Evolutionary conservation across 352 stramenopile genomes (phyloP).

Genomic region (Phytopythium delawarense): DNA sequence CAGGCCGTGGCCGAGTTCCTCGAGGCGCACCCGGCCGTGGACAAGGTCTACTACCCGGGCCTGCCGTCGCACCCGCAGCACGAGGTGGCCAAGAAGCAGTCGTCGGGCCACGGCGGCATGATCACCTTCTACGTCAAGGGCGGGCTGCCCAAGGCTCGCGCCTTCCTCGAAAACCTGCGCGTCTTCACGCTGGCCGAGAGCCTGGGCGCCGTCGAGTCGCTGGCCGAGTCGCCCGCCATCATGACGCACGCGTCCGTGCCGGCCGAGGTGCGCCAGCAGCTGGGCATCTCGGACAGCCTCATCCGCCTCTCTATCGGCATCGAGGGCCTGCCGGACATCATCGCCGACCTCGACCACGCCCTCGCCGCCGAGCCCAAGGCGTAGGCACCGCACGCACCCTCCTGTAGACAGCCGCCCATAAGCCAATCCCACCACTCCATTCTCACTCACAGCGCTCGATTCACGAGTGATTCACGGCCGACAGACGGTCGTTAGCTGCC

Average conservation of each 20-base stretch:
- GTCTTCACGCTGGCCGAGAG: conserved; percentile 92
- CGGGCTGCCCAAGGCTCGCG: conserved; percentile 69
- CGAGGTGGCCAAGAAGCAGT: conserved; percentile 81
- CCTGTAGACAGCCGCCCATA: too few species aligned
- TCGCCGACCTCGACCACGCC: conserved; percentile 81
- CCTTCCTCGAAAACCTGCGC: conserved; percentile 91
- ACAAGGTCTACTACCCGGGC: conserved; percentile 92
- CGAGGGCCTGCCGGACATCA: conserved; percentile 91
- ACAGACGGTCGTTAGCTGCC: neutral
- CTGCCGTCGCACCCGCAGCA: conserved; percentile 88
- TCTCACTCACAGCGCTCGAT: too few species aligned
- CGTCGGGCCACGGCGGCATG: conserved; percentile 74
- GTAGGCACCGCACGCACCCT: neutral
- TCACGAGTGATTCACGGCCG: neutral
- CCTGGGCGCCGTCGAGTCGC: conserved; percentile 15
- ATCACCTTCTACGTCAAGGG: conserved; percentile 94
- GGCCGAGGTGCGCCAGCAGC: conserved; percentile 78
- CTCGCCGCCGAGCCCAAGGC: conserved; percentile 53
- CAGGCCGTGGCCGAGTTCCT: conserved; percentile 90
- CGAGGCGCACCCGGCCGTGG: conserved; percentile 81
- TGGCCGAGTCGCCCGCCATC: conserved; percentile 85
- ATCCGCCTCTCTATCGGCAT: conserved; percentile 92
- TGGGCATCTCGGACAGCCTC: conserved; percentile 92
- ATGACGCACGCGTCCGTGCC: conserved; percentile 94
- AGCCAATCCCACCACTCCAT: too few species aligned